Evolutionary conservation across 1,284 basidiomycete species (phyloP).

Genomic region (Phylloporus gajari): DNA sequence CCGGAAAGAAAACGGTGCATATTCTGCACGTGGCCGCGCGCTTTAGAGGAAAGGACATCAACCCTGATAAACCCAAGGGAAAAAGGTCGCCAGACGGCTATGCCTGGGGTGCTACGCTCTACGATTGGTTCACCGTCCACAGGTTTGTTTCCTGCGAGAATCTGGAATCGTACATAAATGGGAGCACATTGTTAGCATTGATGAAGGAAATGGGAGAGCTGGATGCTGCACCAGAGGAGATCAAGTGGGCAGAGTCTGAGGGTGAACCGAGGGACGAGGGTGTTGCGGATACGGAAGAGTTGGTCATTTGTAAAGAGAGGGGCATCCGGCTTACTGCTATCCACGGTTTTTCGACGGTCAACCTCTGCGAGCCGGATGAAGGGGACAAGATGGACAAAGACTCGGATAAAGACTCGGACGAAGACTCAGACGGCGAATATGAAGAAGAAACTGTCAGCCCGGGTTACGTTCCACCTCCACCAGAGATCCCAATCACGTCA

Average conservation of each 20-base stretch:
- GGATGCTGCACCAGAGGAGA: slow-evolving; percentile 43
- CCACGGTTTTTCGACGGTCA: background rate
- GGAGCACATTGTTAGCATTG: slow-evolving; percentile 51
- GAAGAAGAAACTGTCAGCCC: too few relatives aligned
- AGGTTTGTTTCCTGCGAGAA: too few relatives aligned
- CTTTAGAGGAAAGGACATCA: slow-evolving; percentile 18
- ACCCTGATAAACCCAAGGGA: background rate
- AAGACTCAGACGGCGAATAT: too few relatives aligned
- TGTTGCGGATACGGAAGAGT: slow-evolving; percentile 41
- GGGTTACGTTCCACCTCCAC: too few relatives aligned
- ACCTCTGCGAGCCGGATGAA: background rate
- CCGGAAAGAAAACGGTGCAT: slow-evolving; percentile 16
- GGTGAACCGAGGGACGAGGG: slow-evolving; percentile 45
- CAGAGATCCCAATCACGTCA: too few relatives aligned
- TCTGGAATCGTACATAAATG: slow-evolving; percentile 46
- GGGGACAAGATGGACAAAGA: background rate
- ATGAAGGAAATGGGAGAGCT: slow-evolving; percentile 49
- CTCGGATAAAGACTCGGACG: too few relatives aligned
- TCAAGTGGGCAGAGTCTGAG: slow-evolving; percentile 52
- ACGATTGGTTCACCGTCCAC: slow-evolving; percentile 49
- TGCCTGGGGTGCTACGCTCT: slow-evolving; percentile 58
- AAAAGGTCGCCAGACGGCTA: slow-evolving; percentile 48
- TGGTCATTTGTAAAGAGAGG: slow-evolving; percentile 37
- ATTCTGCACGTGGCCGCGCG: slow-evolving; percentile 39
- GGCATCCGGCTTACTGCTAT: background rate